Evolutionary conservation across 768 basidiomycete species (phyloP), one percentile per base, ranked within the genome.

Genomic region (Holtermanniella nyarrowii): DNA sequence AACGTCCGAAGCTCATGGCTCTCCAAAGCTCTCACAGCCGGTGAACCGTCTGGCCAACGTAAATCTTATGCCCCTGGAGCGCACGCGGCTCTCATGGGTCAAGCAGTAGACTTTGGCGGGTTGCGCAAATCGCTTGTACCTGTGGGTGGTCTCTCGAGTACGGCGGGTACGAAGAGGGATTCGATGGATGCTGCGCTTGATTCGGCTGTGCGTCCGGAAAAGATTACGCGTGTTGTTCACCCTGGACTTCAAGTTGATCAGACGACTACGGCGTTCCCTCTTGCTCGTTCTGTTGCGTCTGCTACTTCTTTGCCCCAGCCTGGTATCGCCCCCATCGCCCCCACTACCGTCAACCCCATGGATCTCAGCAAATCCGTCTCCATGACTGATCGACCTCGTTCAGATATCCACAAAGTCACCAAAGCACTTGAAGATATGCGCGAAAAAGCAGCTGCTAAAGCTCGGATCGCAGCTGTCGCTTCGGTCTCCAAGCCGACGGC

Each of bases 1-100:
- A 37, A 37, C 51, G 65, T 67, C 46, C 62, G 65, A 24, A 64
- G 60, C 11, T 67, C 65, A 11, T 67, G 65, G 65, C 57, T 67
- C 5, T 50, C 46, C 40, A 62, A 64, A 50, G 65, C 65, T 18
- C 61, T 67, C 26, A 60, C 58, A 20, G 46, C 57, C 16, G 60
- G 45, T 42, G n/a, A 41, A 26, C 43, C 50, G 18, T 21, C 46
- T 21, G 50, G 42, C 18, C 43, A 31, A 43, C 24, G 24, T 20
- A 25, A 41, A 25, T 48, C 31, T n/a, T 42, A n/a, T 24, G 46
- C 37, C 10, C 46, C 37, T n/a, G 16, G 40, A 7, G n/a, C 47
- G 23, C 25, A 46, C 56, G 4, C 53, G n/a, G n/a, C n/a, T n/a
- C n/a, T n/a, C n/a, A n/a, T n/a, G n/a, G n/a, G n/a, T n/a, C n/a